Conservation (phyloP, 2,329 filamentous ascomycete genomes). For the Tolypocladium ovalisporum region DNA sequence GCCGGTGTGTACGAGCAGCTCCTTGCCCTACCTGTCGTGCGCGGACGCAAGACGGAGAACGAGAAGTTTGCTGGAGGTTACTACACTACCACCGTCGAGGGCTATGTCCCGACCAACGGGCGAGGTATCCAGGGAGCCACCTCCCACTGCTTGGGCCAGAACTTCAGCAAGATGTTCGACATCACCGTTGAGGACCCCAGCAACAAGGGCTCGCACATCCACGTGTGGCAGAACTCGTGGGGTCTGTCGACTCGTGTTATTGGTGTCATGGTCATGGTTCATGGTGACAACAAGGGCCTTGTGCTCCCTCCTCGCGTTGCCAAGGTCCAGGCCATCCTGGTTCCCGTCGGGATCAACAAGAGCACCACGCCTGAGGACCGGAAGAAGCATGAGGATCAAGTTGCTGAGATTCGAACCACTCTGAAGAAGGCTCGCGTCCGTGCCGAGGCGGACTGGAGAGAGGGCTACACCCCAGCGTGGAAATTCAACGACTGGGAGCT, state of each 20-base stretch:
- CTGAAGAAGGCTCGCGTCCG: conserved; percentile 68
- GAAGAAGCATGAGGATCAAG: conserved; percentile 62
- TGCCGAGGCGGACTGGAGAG: conserved; percentile 70
- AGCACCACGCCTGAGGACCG: conserved; percentile 75
- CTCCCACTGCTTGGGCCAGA: conserved; percentile 89
- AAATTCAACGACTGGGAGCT: conserved; percentile 99
- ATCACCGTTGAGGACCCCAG: conserved; percentile 91
- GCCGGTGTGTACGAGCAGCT: conserved; percentile 87
- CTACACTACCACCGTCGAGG: conserved; percentile 95
- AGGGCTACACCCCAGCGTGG: conserved; percentile 88
- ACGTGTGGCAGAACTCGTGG: conserved; percentile 99
- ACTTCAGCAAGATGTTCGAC: conserved; percentile 99
- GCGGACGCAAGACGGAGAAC: conserved; percentile 90
- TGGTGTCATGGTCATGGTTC: conserved; percentile 98
- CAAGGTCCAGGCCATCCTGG: conserved; percentile 74
- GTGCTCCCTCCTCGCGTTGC: conserved; percentile 87
- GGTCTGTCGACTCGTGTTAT: conserved; percentile 94
- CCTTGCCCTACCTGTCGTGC: conserved; percentile 87
- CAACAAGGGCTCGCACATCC: conserved; percentile 66
- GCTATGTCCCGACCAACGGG: conserved; percentile 90
- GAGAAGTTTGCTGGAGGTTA: conserved; percentile 96
- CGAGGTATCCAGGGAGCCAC: conserved; percentile 95
- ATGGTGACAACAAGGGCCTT: conserved; percentile 90
- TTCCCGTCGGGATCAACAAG: conserved; percentile 87
- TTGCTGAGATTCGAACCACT: conserved; percentile 57